Base-by-base conservation (phyloP, 202 grass and related monocot species). In the Schoenoplectus tabernaemontani region DNA sequence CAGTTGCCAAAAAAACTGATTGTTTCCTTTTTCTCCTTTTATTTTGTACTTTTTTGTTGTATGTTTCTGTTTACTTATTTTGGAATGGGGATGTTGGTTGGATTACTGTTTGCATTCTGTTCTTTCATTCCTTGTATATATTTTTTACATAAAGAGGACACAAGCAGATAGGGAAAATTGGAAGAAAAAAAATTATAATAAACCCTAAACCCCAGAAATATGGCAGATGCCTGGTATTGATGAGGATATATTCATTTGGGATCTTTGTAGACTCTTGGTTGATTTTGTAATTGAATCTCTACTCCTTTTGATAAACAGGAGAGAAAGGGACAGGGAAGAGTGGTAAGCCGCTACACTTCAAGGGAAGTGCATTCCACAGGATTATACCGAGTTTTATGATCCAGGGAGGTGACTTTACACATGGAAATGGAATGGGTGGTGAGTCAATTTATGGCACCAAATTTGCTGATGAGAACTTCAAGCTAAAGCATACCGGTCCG, bases 351-450 rank as follows among this genome's bases (percentile, higher is more conserved):
- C 90, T 99, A 81, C 92, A 99, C 87, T 99, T 80, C 83, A 99
- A 99, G 83, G 96, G 96, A 77, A 95, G 91, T 54, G 7, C 69
- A 43, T 96, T 99, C 81, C 92, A 99, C 85, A 96, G 96, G 86
- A 88, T 99, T 79, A 99, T 99, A 38, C 96, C 96, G 23, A 95
- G 91, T 78, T 99, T 99, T 83, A 99, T 99, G 96, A 83, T 99
- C 69, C 96, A 99, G 82, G 96, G 96, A 85, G 96, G 96, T 32
- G 96, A 99, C 83, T 99, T 99, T 80, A 99, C 96, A 28, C 91
- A 88, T 60, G 96, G 96, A 3, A 87, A 99, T 74, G 96, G 96
- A 73, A 93, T 87, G 90, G 96, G 96, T 2, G 96, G 96, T 41
- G 96, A 99, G 72, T 99, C 96, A 64, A 96, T 99, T 68, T 99